Conservation (phyloP, 164 flowering plant species). For the Houttuynia cordata region DNA sequence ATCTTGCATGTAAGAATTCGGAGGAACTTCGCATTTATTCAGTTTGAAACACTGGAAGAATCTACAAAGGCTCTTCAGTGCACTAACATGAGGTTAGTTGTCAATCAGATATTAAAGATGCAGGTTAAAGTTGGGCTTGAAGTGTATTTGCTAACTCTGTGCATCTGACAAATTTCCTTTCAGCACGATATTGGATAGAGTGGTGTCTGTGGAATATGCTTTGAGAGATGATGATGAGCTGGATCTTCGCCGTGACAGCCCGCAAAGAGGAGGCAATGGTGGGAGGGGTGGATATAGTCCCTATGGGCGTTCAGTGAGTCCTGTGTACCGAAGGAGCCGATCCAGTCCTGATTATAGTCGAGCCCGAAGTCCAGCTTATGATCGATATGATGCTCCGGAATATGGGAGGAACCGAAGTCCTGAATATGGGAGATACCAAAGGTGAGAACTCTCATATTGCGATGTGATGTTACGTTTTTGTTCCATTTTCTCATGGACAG, state of each 20-base stretch:
- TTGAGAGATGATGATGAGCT: slow-evolving; percentile 77
- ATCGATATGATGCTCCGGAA: slow-evolving; percentile 17
- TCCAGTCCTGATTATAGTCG: slow-evolving; percentile 34
- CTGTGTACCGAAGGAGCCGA: slow-evolving; percentile 13
- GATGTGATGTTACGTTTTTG: neutral
- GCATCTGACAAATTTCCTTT: neutral
- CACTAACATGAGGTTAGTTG: slow-evolving; percentile 76
- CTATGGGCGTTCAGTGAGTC: slow-evolving; percentile 23
- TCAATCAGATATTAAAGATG: neutral
- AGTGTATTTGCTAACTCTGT: neutral
- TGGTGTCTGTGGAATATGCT: slow-evolving; percentile 93
- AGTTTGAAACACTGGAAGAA: slow-evolving; percentile 79
- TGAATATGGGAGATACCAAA: slow-evolving; percentile 22
- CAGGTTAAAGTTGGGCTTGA: neutral
- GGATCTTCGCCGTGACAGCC: slow-evolving; percentile 46
- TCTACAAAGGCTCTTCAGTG: slow-evolving; percentile 89
- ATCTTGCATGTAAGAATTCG: slow-evolving; percentile 64
- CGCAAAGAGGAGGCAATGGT: slow-evolving; percentile 30
- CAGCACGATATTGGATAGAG: slow-evolving; percentile 85
- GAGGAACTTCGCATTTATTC: slow-evolving; percentile 89
- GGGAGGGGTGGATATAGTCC: slow-evolving; percentile 20
- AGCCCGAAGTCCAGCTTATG: slow-evolving; percentile 24
- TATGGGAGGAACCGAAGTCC: slow-evolving; percentile 19
- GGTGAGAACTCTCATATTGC: slow-evolving; percentile 10
- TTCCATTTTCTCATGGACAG: neutral